Conservation (phyloP, 1,139 yeast species). For the Suhomyces kunorum region DNA sequence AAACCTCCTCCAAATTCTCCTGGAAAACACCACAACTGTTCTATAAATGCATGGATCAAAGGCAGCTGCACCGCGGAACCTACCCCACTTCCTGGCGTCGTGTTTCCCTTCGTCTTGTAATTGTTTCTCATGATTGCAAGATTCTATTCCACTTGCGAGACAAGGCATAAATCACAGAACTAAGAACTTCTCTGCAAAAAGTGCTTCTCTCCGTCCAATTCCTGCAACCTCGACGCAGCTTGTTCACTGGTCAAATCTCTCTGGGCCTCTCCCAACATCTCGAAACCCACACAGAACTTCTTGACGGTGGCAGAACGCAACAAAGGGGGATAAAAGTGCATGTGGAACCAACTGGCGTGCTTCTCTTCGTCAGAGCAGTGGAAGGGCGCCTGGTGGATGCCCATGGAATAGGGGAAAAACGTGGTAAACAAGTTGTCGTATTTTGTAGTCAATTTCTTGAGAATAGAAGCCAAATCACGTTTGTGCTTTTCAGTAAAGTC, state of each 20-base stretch:
- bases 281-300: constrained; percentile 77
- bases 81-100: too few relatives aligned
- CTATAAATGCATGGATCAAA: too few relatives aligned
- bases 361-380: constrained; percentile 38
- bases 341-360: constrained; percentile 63
- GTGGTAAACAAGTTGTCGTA: constrained; percentile 73
- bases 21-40: too few relatives aligned
- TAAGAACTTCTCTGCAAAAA: constrained; percentile 27
- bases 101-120: too few relatives aligned
- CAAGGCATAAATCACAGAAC: too few relatives aligned
- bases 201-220: constrained; percentile 43
- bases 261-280: constrained; percentile 78
- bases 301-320: constrained; percentile 73
- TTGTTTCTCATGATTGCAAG: too few relatives aligned
- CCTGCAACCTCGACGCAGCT: constrained; percentile 62
- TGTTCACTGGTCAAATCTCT: constrained; percentile 76
- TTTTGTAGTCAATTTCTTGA: constrained; percentile 58
- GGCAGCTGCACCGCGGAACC: too few relatives aligned
- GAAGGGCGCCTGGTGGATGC: constrained; percentile 72
- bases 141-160: too few relatives aligned
- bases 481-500: constrained; percentile 54
- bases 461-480: constrained; percentile 56
- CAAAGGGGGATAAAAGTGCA: constrained; percentile 80
- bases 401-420: constrained; percentile 80
- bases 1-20: too few relatives aligned